Conservation (phyloP, 805 yeast genomes). For the Wickerhamomyces strasburgensis region DNA sequence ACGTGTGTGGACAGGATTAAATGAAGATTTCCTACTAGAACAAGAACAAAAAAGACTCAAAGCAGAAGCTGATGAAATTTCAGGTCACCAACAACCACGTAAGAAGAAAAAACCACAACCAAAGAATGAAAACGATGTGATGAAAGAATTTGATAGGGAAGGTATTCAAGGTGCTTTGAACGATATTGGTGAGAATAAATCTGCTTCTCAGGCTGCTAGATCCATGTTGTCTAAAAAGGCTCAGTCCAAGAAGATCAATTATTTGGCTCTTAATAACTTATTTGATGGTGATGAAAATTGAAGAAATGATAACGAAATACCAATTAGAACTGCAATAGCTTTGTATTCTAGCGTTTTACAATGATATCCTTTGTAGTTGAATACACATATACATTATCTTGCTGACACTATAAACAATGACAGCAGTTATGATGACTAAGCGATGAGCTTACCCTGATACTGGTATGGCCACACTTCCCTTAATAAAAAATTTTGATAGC, state of each 20-base stretch:
- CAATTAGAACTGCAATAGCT: too few relatives aligned
- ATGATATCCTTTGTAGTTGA: too few relatives aligned
- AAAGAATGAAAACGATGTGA: constrained; percentile 26
- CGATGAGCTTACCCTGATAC: constrained; percentile 19
- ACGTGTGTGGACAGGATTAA: constrained; percentile 83
- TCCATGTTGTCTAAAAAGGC: constrained; percentile 70
- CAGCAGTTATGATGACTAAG: constrained; percentile 4
- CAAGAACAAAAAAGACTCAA: constrained; percentile 83
- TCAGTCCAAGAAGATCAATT: constrained; percentile 86
- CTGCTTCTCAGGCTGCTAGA: constrained; percentile 78
- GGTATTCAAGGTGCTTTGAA: constrained; percentile 39
- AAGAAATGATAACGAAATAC: neutral
- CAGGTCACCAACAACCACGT: constrained; percentile 64
- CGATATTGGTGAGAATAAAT: constrained; percentile 35
- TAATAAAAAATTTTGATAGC: neutral
- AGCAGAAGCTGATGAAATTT: constrained; percentile 78
- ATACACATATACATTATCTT: too few relatives aligned
- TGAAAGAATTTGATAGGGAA: constrained; percentile 29
- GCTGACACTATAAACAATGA: neutral
- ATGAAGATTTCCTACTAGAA: constrained; percentile 78
- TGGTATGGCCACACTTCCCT: constrained; percentile 1
- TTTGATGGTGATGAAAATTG: constrained; percentile 23
- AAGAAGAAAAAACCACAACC: constrained; percentile 40
- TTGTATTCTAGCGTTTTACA: neutral
- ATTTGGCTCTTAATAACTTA: constrained; percentile 64